Base-by-base conservation (phyloP, 139 green algal genomes). In the Cymbomonas tetramitiformis region DNA sequence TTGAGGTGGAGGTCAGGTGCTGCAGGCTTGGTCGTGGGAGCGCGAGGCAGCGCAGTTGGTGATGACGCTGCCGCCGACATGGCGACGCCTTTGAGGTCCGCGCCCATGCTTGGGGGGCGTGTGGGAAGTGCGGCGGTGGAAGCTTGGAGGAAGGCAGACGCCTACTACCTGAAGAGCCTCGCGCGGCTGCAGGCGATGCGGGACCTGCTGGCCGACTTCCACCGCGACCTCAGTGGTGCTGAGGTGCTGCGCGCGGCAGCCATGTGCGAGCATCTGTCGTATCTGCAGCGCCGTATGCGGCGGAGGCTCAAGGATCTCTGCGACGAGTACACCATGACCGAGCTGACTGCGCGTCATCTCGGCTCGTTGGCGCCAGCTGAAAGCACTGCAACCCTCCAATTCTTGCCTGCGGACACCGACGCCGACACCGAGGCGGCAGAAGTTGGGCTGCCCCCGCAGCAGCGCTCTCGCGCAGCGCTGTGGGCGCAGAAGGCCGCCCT, bases 141-240 rank as follows among this genome's bases (percentile, higher is more conserved):
- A 7, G 26, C 48, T 0, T 94, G 78, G 77, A 7, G 30, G 12
- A 77, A 78, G 21, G 79, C 80, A 0, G 74, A 87, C n/a, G 50
- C 44, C 0, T 96, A 94, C 71, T 94, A 90, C 68, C 88, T 71
- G 47, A 55, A 61, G 8, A 72, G 55, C 51, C 74, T 96, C 24
- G 86, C 81, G 6, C 75, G 79, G 18, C 19, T 96, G 65, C 85
- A 95, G 69, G 73, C 78, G 54, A 67, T 97, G 40, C 74, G 74
- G 71, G 51, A 73, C 51, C 64, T 62, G 26, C 33, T 33, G 0
- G 9, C 19, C 10, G 34, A 39, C 21, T 61, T 58, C 43, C 41
- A 91, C 51, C 55, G 59, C 2, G 88, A 97, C 73, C 47, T 97
- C 41, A 74, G 56, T 4, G 6, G 43, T 0, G 43, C 53, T 2